Conservation (phyloP, 2,329 filamentous ascomycete genomes). For the Sordariomycetes sp. region DNA sequence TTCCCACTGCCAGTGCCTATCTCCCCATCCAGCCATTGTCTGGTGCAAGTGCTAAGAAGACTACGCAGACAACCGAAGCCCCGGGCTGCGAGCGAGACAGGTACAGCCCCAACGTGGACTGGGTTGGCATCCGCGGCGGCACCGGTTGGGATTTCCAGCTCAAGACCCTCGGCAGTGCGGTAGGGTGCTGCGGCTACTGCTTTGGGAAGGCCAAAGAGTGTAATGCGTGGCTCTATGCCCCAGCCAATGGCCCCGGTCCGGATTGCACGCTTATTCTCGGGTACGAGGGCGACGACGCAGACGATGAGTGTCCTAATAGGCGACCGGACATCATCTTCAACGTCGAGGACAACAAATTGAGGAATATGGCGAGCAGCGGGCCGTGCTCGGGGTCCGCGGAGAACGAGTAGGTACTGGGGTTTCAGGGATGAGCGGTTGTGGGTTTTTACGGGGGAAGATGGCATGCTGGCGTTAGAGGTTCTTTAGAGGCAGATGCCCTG, state of each 20-base stretch:
- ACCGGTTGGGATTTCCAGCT: conserved; percentile 8
- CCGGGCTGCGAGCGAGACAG: conserved; percentile 5
- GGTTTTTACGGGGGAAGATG: background rate
- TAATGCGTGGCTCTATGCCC: conserved; percentile 9
- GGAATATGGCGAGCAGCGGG: conserved; percentile 7
- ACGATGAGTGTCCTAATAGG: conserved; percentile 7
- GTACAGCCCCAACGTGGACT: conserved; percentile 6
- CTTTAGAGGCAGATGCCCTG: too few species aligned
- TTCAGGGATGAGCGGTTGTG: background rate
- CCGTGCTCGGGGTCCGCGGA: conserved; percentile 5
- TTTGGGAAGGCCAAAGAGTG: conserved; percentile 6
- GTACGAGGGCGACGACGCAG: conserved; percentile 5
- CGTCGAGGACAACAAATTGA: background rate
- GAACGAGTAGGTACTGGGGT: background rate
- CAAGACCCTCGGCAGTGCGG: conserved; percentile 4
- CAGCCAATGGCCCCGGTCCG: background rate
- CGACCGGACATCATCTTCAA: conserved; percentile 8
- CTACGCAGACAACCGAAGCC: background rate
- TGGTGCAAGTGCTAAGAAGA: background rate
- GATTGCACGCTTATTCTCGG: conserved; percentile 8
- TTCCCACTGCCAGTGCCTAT: background rate
- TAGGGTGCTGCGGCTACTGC: conserved; percentile 8
- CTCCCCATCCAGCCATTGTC: background rate
- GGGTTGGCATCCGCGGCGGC: conserved; percentile 7
- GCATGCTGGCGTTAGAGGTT: too few species aligned